phyloP scores from a whole-genome alignment of 2,329 filamentous ascomycete genomes.

The Epichloe aotearoae region DNA sequence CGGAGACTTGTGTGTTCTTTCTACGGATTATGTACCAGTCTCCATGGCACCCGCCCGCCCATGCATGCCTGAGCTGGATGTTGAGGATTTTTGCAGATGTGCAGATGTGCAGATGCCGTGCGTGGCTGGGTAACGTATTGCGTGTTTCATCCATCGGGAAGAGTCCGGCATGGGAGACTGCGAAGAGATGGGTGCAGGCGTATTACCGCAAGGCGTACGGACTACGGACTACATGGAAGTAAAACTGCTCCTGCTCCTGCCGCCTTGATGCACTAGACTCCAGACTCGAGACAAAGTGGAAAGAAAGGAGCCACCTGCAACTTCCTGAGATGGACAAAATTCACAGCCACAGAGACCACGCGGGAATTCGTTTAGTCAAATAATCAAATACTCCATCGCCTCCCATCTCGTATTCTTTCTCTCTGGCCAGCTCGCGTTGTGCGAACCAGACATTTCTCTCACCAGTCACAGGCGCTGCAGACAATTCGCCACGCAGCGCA shows the following conservation, averaged over 20 bases:
- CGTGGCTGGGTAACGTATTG: neutral
- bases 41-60: neutral
- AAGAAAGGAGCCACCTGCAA: neutral
- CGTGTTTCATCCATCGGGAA: neutral
- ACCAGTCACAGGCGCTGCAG: constrained; percentile 1
- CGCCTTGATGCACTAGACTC: neutral
- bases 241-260: neutral
- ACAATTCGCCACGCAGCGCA: neutral
- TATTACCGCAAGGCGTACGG: no score
- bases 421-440: neutral
- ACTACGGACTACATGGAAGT: no score
- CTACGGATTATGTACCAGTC: neutral
- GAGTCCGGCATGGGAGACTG: no score
- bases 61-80: neutral
- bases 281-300: neutral
- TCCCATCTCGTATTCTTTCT: constrained; percentile 7
- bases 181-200: no score
- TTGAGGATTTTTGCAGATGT: neutral
- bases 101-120: constrained; percentile 2
- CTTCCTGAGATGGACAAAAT: neutral
- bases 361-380: neutral
- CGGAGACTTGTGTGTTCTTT: neutral
- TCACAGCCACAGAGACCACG: neutral
- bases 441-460: neutral
- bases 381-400: neutral